Base-by-base conservation (phyloP, 2,329 filamentous ascomycete species). In the Malbranchea zuffiana region DNA sequence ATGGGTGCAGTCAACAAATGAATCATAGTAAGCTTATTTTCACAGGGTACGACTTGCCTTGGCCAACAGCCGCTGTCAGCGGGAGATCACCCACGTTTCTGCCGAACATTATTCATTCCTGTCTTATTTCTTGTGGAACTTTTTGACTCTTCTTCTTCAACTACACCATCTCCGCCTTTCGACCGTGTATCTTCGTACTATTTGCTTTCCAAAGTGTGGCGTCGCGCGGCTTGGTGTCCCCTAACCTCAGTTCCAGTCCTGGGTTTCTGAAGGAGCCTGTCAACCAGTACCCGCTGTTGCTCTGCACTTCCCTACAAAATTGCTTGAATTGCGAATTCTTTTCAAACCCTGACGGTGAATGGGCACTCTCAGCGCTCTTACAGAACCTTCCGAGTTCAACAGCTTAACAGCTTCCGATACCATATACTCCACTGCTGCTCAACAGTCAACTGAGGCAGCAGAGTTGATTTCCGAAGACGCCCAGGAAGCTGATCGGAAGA, bases 401-500 rank as follows among this genome's bases (percentile, higher is more conserved):
- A 55, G n/a, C 47, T 51, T 59, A 16, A 51, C 56, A 29, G 53
- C 55, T 37, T 54, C 60, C 33, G 60, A 61, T 43, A 53, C 54
- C 45, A 60, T 62, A 48, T 64, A 58, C 47, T 53, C 57, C 41
- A 52, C 48, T 35, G 45, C 52, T 20, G 58, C 60, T 39, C 54
- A 56, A 38, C 41, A 44, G 16, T 60, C 54, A 40, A 47, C 59
- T 41, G 49, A 52, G 45, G 42, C 55, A 44, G 50, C 55, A 37
- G 50, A 52, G 23, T 59, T 57, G 44, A 40, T 53, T 38, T 53
- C 54, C 43, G 58, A 60, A 27, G 56, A 57, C 26, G 56, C 61
- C 47, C 62, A 68, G 49, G 68, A 71, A 49, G 61, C 61, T 45
- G 58, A 63, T 52, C 65, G 68, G 50, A 68, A 68, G 59, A 67